Conservation (phyloP, 1,284 basidiomycete genomes). For the Malassezia globosa region DNA sequence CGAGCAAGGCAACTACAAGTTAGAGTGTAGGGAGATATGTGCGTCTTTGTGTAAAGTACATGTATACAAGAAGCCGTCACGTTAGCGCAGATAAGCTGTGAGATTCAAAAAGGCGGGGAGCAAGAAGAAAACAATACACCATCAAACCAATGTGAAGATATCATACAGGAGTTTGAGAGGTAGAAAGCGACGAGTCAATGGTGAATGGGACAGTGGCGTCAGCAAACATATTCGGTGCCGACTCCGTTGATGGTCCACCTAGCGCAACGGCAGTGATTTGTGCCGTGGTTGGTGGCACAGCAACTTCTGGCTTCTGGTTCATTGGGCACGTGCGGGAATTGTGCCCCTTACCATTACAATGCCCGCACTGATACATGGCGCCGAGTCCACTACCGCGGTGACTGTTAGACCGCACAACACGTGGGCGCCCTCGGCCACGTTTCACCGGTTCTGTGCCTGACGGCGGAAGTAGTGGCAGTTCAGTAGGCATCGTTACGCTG, state of each 20-base stretch:
- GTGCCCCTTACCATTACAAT: slow-evolving; percentile 16
- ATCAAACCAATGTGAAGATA: neutral
- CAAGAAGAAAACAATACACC: neutral
- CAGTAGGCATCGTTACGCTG: slow-evolving; percentile 9
- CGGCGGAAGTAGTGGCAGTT: slow-evolving; percentile 15
- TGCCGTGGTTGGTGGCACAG: neutral
- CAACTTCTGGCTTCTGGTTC: slow-evolving; percentile 5
- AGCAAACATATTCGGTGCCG: slow-evolving; percentile 8
- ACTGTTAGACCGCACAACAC: slow-evolving; percentile 4
- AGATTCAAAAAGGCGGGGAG: too few species aligned
- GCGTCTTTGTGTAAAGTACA: too few species aligned
- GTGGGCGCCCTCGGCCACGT: slow-evolving; percentile 15
- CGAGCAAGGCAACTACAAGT: neutral
- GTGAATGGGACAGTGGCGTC: slow-evolving; percentile 10
- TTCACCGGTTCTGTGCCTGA: slow-evolving; percentile 6
- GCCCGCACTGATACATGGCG: slow-evolving; percentile 18
- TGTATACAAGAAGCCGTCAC: too few species aligned
- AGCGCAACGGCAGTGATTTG: neutral
- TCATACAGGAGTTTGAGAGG: slow-evolving; percentile 7
- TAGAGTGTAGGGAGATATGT: neutral
- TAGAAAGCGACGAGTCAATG: slow-evolving; percentile 7
- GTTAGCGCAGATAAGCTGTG: too few species aligned
- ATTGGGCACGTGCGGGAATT: slow-evolving; percentile 16
- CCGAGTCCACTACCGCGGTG: slow-evolving; percentile 6
- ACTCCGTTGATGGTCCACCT: neutral